Conservation (phyloP, 192 early-diverging fungal genomes). For the Coemansia sp. region DNA sequence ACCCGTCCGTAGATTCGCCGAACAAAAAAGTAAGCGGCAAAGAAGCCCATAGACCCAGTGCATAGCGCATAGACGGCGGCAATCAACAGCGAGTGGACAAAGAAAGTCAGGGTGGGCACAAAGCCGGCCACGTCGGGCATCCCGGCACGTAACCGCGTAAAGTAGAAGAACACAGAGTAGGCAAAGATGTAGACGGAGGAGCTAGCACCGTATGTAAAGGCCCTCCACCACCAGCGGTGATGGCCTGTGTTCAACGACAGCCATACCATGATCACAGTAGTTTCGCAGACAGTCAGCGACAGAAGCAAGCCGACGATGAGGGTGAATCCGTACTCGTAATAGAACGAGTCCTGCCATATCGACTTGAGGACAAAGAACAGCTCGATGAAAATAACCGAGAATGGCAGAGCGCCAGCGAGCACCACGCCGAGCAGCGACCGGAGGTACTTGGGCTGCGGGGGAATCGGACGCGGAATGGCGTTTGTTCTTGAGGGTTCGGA, state of each 20-base stretch:
- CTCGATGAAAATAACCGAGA: constrained; percentile 71
- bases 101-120: constrained; percentile 72
- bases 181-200: constrained; percentile 77
- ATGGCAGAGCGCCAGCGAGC: constrained; percentile 69
- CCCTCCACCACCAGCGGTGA: constrained; percentile 92
- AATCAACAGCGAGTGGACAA: constrained; percentile 67
- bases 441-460: constrained; percentile 75
- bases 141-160: constrained; percentile 60
- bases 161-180: constrained; percentile 75
- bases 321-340: constrained; percentile 63
- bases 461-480: constrained; percentile 90
- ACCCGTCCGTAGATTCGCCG: constrained; percentile 44
- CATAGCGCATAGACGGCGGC: constrained; percentile 58
- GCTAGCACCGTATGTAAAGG: constrained; percentile 74
- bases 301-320: constrained; percentile 60
- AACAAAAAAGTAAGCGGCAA: constrained; percentile 49
- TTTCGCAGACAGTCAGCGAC: constrained; percentile 59
- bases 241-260: constrained; percentile 65
- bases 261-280: constrained; percentile 67
- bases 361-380: constrained; percentile 69
- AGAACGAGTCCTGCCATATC: constrained; percentile 66
- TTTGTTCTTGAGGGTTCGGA: constrained; percentile 88
- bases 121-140: constrained; percentile 53
- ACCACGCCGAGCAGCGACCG: constrained; percentile 55
- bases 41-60: constrained; percentile 51